Conservation (phyloP, 2,329 filamentous ascomycete species). For the Cladosporium sp. region DNA sequence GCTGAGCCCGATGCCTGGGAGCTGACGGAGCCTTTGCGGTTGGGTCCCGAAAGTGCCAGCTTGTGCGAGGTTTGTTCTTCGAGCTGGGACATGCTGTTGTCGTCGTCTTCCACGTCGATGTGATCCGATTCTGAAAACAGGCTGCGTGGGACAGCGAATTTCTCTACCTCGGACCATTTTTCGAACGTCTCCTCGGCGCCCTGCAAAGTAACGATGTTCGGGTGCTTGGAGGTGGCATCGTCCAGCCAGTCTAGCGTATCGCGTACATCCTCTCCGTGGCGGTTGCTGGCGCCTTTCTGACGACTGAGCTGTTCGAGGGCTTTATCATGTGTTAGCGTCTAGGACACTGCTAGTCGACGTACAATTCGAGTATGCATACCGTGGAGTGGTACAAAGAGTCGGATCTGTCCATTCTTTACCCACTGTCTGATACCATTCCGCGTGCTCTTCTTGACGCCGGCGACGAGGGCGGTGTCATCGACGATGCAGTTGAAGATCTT, state of each 20-base stretch:
- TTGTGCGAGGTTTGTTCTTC: slow-evolving; percentile 17
- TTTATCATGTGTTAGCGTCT: slow-evolving; percentile 28
- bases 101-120: slow-evolving; percentile 43
- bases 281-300: slow-evolving; percentile 44
- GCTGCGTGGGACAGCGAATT: slow-evolving; percentile 49
- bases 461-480: slow-evolving; percentile 53
- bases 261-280: slow-evolving; percentile 46
- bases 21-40: slow-evolving; percentile 15
- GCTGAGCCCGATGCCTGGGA: slow-evolving; percentile 31
- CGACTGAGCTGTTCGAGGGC: slow-evolving; percentile 49
- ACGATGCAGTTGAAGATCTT: slow-evolving; percentile 57
- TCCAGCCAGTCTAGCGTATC: slow-evolving; percentile 54
- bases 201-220: slow-evolving; percentile 48
- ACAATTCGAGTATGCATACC: slow-evolving; percentile 38
- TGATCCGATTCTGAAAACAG: slow-evolving; percentile 51
- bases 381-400: slow-evolving; percentile 53
- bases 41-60: slow-evolving; percentile 8
- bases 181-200: slow-evolving; percentile 49
- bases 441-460: slow-evolving; percentile 53
- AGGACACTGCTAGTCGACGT: not conserved
- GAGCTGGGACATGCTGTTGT: slow-evolving; percentile 20
- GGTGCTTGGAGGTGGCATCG: slow-evolving; percentile 48
- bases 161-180: slow-evolving; percentile 53
- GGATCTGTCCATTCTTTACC: slow-evolving; percentile 51
- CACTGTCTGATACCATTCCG: slow-evolving; percentile 54